Base-by-base conservation (phyloP, 2,329 filamentous ascomycete genomes). In the Aureobasidium mangrovei region DNA sequence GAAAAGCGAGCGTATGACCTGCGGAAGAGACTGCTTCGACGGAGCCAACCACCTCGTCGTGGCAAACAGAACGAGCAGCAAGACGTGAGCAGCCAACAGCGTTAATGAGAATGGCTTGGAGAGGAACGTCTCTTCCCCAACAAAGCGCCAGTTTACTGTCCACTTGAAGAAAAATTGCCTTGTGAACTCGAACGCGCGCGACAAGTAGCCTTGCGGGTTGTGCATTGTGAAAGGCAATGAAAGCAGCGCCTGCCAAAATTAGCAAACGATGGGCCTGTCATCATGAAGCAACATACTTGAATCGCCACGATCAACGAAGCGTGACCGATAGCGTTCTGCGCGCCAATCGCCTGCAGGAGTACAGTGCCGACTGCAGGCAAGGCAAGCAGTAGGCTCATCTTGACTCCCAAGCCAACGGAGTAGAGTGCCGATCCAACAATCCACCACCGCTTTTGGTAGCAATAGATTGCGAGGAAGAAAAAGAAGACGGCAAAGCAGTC, bases 131-230 rank as follows among this genome's bases (percentile, higher is more conserved):
- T 86, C 80, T 70, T 96, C 90, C 12, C 86, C 84, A n/a, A 96
- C 72, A 67, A 97, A 97, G 53, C 91, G 83, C 93, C 93, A 98
- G 70, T 98, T 98, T 61, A 98, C 93, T 0, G 93, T 98, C 93
- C 93, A 98, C 71, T 91, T 90, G 76, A 91, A 97, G 63, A 95
- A 78, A 72, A 98, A 98, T 62, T 88, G 83, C 53, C 93, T 80
- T 44, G 87, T 90, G 56, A 98, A 78, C 72, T 98, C 90, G 66
- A 98, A 98, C 0, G 93, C 90, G 59, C 86, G 79, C 44, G 81
- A 79, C 18, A 94, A 66, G 67, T 98, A 98, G 29, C 84, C 87
- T 56, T 71, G 69, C 24, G 83, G 70, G 61, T 89, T 85, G 39
- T 73, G 73, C 48, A 72, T 68, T 26, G 87, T 67, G 70, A 96